These are phyloP conservation scores for Sphagnum contortum DNA, from an alignment of 225 moss, liverwort and hornwort genomes.

Conservation along the genomic window DNA sequence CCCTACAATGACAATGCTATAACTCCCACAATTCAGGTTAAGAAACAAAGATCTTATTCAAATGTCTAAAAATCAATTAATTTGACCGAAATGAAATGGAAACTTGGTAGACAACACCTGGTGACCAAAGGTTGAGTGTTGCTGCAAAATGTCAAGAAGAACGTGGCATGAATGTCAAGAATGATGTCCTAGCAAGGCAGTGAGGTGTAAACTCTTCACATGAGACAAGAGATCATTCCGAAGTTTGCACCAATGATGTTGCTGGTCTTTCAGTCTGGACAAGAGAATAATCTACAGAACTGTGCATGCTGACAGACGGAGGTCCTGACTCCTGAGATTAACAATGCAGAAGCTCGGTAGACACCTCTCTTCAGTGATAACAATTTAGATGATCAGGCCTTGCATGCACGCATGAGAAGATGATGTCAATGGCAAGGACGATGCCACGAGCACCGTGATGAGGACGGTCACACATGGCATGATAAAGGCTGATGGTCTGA, in stretches of 20 bases:
- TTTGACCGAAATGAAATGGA: neutral
- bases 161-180: slow-evolving; percentile 42
- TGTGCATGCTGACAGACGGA: slow-evolving; percentile 45
- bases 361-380: slow-evolving; percentile 37
- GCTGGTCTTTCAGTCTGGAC: slow-evolving; percentile 63
- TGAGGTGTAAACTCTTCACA: slow-evolving; percentile 89
- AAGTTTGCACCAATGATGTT: slow-evolving; percentile 88
- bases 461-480: slow-evolving; percentile 57
- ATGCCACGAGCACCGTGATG: slow-evolving; percentile 33
- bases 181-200: slow-evolving; percentile 47
- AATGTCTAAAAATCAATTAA: too few species aligned
- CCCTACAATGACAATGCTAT: too few species aligned
- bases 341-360: neutral
- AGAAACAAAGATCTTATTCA: too few species aligned
- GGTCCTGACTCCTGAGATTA: slow-evolving; percentile 44
- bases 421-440: slow-evolving; percentile 31
- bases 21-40: too few species aligned
- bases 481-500: slow-evolving; percentile 54
- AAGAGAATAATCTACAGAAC: slow-evolving; percentile 39
- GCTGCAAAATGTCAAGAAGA: slow-evolving; percentile 89
- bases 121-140: slow-evolving; percentile 61
- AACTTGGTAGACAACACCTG: slow-evolving; percentile 89
- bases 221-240: slow-evolving; percentile 67
- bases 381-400: slow-evolving; percentile 68
- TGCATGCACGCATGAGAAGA: slow-evolving; percentile 51